These are phyloP conservation scores for Aureobasidium mangrovei DNA, from an alignment of 2,329 filamentous ascomycete species.

Conservation along the genomic window DNA sequence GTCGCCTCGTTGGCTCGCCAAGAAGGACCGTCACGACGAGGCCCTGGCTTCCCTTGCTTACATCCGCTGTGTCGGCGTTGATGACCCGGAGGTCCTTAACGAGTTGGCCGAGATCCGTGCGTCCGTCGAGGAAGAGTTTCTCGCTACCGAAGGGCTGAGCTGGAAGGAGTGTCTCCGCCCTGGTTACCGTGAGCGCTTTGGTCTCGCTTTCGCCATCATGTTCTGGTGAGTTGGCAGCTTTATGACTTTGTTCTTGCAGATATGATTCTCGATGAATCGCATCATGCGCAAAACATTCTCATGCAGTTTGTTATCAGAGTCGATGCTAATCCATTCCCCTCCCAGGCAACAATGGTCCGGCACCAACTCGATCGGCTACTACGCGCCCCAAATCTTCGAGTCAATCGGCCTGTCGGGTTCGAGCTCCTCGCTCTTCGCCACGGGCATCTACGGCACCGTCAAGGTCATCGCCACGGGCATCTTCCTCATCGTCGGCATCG, in stretches of 20 bases:
- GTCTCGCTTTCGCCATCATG: conserved; percentile 54
- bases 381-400: conserved; percentile 32
- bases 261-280: background rate
- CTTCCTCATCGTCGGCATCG: conserved; percentile 31
- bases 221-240: conserved; percentile 43
- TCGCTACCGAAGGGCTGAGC: conserved; percentile 33
- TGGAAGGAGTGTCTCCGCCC: conserved; percentile 33
- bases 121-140: conserved; percentile 35
- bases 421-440: conserved; percentile 30
- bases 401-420: conserved; percentile 28
- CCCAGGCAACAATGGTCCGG: conserved; percentile 6
- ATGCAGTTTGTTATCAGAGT: no score
- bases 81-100: conserved; percentile 19
- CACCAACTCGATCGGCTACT: conserved; percentile 38
- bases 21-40: conserved; percentile 57
- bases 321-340: background rate
- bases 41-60: conserved; percentile 43
- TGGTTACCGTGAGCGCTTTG: conserved; percentile 47
- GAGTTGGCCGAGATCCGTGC: conserved; percentile 34
- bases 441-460: conserved; percentile 33
- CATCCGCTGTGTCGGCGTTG: conserved; percentile 41
- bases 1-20: conserved; percentile 58
- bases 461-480: conserved; percentile 31
- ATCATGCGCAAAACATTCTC: background rate
- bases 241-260: no score